These are phyloP conservation scores for Aspergillus conjunctus DNA, from an alignment of 495 filamentous ascomycete genomes.

Conservation along the genomic window DNA sequence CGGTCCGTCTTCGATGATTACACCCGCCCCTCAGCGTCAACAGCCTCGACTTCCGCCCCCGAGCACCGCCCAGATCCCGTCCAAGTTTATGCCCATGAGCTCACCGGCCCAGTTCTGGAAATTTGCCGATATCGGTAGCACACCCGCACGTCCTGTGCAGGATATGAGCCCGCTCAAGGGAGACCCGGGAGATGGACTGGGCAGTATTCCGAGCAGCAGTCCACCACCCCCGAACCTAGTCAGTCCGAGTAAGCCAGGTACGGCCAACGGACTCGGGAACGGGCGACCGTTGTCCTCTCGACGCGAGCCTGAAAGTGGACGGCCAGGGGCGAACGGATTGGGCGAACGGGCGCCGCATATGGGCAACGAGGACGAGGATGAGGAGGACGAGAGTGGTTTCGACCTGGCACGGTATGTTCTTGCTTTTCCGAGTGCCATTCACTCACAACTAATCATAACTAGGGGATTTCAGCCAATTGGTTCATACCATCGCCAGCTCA, in stretches of 20 bases:
- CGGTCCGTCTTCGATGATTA: conserved; percentile 65
- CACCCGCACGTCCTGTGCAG: conserved; percentile 65
- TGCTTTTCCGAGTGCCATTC: conserved; percentile 19
- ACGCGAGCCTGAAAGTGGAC: conserved; percentile 29
- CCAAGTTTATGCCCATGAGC: conserved; percentile 91
- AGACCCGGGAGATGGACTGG: conserved; percentile 46
- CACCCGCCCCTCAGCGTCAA: conserved; percentile 80
- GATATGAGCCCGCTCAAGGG: conserved; percentile 65
- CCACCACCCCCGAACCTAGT: conserved; percentile 55
- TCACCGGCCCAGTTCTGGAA: conserved; percentile 98
- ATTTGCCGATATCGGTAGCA: conserved; percentile 70
- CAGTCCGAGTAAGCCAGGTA: conserved; percentile 51
- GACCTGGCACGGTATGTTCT: conserved; percentile 65
- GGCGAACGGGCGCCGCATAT: conserved; percentile 9
- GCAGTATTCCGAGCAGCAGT: conserved; percentile 68
- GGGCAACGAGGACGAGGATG: conserved; percentile 40
- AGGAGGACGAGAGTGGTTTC: conserved; percentile 61
- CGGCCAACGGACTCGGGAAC: conserved; percentile 37
- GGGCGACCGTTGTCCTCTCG: conserved; percentile 40
- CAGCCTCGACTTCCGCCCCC: conserved; percentile 84
- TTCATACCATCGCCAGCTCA: conserved; percentile 61
- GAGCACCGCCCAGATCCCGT: conserved; percentile 85
- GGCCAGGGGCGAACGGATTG: conserved; percentile 14
- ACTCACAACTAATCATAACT: conserved; percentile 29
- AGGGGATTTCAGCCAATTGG: conserved; percentile 75